Conservation (phyloP, 2,329 filamentous ascomycete genomes). For the Curvularia lunata region DNA sequence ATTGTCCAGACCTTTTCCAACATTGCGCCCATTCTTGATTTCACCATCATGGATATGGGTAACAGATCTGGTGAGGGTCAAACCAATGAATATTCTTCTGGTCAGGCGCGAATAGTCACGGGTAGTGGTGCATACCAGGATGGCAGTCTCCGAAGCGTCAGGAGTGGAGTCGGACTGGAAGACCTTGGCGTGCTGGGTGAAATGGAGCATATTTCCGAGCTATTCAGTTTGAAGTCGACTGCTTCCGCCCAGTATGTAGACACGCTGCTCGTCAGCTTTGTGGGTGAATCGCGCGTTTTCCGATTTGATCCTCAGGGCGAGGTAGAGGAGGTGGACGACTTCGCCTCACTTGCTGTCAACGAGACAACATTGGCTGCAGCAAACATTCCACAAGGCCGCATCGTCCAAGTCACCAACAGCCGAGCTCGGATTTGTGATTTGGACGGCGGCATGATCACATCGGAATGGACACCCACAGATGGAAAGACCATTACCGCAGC, state of each 20-base stretch:
- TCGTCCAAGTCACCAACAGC: conserved; percentile 78
- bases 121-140: conserved; percentile 90
- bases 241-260: conserved; percentile 63
- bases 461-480: conserved; percentile 63
- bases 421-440: conserved; percentile 68
- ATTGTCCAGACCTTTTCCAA: conserved; percentile 80
- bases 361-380: conserved; percentile 74
- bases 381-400: conserved; percentile 66
- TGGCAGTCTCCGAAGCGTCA: conserved; percentile 85
- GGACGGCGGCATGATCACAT: conserved; percentile 59
- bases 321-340: conserved; percentile 84
- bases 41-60: conserved; percentile 95
- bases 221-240: conserved; percentile 71
- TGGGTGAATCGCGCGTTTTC: conserved; percentile 84
- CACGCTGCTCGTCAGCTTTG: conserved; percentile 78
- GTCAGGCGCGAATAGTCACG: conserved; percentile 90
- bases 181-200: conserved; percentile 83
- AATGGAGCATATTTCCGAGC: conserved; percentile 72
- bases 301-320: conserved; percentile 74
- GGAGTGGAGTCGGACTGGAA: conserved; percentile 91
- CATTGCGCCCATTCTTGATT: conserved; percentile 90
- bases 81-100: conserved; percentile 90
- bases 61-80: conserved; percentile 79
- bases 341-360: conserved; percentile 72
- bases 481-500: conserved; percentile 73